Conservation (phyloP, 2,329 filamentous ascomycete genomes). For the Trichoderma brevicompactum region DNA sequence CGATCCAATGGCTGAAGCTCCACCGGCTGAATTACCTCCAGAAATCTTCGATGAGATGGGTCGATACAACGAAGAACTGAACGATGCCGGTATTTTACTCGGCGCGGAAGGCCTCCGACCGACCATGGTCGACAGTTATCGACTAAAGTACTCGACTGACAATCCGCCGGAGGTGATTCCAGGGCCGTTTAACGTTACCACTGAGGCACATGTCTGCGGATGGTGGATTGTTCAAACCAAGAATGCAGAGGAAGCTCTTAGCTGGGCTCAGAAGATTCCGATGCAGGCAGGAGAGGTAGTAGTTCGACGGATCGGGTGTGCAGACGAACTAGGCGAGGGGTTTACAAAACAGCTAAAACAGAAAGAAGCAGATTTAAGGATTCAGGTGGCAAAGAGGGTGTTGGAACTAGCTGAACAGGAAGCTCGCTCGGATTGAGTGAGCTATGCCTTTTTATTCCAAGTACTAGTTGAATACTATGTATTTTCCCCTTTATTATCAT, state of each 20-base stretch:
- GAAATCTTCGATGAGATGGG: slow-evolving; percentile 37
- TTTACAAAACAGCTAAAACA: slow-evolving; percentile 32
- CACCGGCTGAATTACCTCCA: slow-evolving; percentile 26
- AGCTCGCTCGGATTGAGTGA: background rate
- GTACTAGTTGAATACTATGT: background rate
- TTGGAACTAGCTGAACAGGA: background rate
- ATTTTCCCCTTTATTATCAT: background rate
- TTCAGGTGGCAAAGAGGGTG: slow-evolving; percentile 25
- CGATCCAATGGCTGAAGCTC: slow-evolving; percentile 34
- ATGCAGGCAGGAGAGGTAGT: slow-evolving; percentile 37
- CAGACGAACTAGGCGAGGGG: slow-evolving; percentile 33
- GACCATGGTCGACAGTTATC: slow-evolving; percentile 37
- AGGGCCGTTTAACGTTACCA: slow-evolving; percentile 39
- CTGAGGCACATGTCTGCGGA: slow-evolving; percentile 37
- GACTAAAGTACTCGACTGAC: slow-evolving; percentile 35
- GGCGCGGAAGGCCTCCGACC: slow-evolving; percentile 37
- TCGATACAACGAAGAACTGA: slow-evolving; percentile 38
- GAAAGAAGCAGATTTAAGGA: slow-evolving; percentile 27
- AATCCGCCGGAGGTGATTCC: slow-evolving; percentile 33
- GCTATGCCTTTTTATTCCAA: background rate
- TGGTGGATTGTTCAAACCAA: slow-evolving; percentile 41
- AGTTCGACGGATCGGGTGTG: slow-evolving; percentile 35
- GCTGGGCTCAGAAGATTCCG: slow-evolving; percentile 40
- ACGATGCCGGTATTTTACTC: slow-evolving; percentile 37
- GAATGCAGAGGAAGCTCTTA: slow-evolving; percentile 38